Evolutionary conservation across 2,329 filamentous ascomycete species (phyloP).

Genomic region (Diaporthe citriasiana): DNA sequence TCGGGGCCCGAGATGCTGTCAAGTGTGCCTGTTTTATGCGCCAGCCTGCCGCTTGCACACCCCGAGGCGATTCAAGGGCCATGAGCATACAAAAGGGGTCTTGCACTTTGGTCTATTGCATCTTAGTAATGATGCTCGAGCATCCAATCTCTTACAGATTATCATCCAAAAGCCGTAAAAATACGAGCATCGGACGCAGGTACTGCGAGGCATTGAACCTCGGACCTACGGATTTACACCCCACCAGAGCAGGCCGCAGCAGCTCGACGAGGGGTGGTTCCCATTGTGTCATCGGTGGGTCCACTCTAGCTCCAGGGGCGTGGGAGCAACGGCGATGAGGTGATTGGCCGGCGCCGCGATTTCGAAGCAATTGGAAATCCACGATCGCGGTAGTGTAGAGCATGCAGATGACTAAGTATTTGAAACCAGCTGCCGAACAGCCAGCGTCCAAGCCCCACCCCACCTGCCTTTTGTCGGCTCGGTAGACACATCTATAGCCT

Average conservation of each 20-base stretch:
- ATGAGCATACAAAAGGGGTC: background rate
- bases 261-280: background rate
- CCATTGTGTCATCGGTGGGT: constrained; percentile 2
- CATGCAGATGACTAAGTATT: constrained; percentile 41
- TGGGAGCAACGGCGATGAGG: background rate
- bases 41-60: background rate
- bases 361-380: constrained; percentile 40
- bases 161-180: background rate
- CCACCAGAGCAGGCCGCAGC: background rate
- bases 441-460: background rate
- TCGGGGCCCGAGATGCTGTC: background rate
- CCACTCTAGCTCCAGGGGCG: constrained; percentile 20
- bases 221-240: constrained; percentile 30
- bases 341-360: constrained; percentile 29
- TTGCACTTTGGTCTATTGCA: background rate
- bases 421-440: constrained; percentile 30
- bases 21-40: constrained; percentile 1
- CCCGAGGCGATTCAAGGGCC: background rate
- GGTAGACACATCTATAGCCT: constrained; percentile 4
- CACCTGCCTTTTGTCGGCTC: background rate
- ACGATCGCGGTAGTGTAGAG: background rate
- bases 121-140: background rate
- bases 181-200: background rate
- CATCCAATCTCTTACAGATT: background rate
- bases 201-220: background rate